Base-by-base conservation (phyloP, 2,329 filamentous ascomycete genomes). In the Fusarium zealandicum region DNA sequence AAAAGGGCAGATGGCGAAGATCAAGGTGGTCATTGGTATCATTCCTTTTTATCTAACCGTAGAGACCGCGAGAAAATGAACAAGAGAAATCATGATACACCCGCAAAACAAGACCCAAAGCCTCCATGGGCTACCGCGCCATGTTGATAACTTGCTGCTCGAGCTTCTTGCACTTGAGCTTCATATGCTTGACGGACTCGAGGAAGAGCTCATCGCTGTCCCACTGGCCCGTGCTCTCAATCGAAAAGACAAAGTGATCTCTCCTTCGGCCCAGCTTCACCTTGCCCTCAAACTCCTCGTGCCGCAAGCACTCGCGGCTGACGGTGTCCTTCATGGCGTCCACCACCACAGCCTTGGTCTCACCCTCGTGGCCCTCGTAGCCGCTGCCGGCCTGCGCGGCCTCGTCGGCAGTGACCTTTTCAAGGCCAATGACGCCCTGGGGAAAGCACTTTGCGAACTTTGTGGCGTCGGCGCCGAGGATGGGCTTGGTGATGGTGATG, bases 171-270 rank as follows among this genome's bases (percentile, higher is more conserved):
- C 90, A 95, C 80, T 98, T 98, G 67, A 85, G 80, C 79, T 93
- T 96, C 59, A 99, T 77, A 65, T 92, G 80, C 76, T 89, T 90
- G 43, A 99, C 83, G 22, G 91, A 87, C 76, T 98, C 92, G 51
- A 99, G 76, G 79, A 99, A 98, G 61, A 99, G 81, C 75, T 92
- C 88, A 68, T 98, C 93, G 70, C 92, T 96, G 54, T 95, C 88
- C 80, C 92, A 96, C 77, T 99, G 95, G 6, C 95, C 96, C 0
- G 92, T 89, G 79, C 93, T 97, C 80, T 99, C 95, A 30, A 99
- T 83, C 48, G 87, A 89, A 81, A 95, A 99, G 75, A 99, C 98
- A 75, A 99, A 99, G 78, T 99, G 96, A 73, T 99, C 95, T 62
- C 92, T 82, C 67, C 92, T 80, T 48, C 96, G 83, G 36, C 95